phyloP scores from a whole-genome alignment of 2,329 filamentous ascomycete species.

The Cadophora sp. region DNA sequence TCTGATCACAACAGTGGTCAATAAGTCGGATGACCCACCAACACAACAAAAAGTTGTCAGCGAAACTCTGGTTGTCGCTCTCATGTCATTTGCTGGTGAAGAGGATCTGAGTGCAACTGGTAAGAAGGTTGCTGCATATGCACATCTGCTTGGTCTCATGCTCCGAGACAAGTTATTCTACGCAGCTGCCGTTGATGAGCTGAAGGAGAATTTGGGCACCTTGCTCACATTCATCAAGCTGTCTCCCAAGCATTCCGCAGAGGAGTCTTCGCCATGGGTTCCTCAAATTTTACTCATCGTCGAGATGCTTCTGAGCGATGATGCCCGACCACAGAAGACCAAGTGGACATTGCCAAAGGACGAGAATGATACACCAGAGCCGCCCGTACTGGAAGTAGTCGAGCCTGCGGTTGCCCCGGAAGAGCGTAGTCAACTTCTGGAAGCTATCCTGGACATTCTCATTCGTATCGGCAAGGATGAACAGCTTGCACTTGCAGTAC shows the following conservation, averaged over 20 bases:
- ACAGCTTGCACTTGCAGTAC: slow-evolving; percentile 79
- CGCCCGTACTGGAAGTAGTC: slow-evolving; percentile 64
- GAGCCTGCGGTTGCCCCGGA: slow-evolving; percentile 68
- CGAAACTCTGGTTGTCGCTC: slow-evolving; percentile 80
- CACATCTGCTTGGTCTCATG: slow-evolving; percentile 87
- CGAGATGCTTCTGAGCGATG: slow-evolving; percentile 88
- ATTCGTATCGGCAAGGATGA: slow-evolving; percentile 89
- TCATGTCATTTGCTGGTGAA: slow-evolving; percentile 72
- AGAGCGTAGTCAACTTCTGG: slow-evolving; percentile 74
- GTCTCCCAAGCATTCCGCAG: slow-evolving; percentile 67
- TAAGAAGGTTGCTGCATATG: slow-evolving; percentile 85
- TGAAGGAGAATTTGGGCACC: slow-evolving; percentile 78
- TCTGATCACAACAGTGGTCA: slow-evolving; percentile 77
- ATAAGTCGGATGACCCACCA: slow-evolving; percentile 62
- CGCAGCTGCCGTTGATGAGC: slow-evolving; percentile 71
- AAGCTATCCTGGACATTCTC: slow-evolving; percentile 80
- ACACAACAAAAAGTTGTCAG: slow-evolving; percentile 74
- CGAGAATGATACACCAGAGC: slow-evolving; percentile 55
- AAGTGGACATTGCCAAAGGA: slow-evolving; percentile 68
- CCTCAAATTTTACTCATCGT: slow-evolving; percentile 88
- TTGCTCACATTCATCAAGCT: slow-evolving; percentile 83
- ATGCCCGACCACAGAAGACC: slow-evolving; percentile 79
- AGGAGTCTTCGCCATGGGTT: slow-evolving; percentile 91
- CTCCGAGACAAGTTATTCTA: slow-evolving; percentile 86
- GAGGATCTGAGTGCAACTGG: slow-evolving; percentile 57